Percentiles rank a stretch among this genome's conserved stretches.
Conservation (phyloP, 1,139 yeast species). For the Yamadazyma songkhlaensis region DNA sequence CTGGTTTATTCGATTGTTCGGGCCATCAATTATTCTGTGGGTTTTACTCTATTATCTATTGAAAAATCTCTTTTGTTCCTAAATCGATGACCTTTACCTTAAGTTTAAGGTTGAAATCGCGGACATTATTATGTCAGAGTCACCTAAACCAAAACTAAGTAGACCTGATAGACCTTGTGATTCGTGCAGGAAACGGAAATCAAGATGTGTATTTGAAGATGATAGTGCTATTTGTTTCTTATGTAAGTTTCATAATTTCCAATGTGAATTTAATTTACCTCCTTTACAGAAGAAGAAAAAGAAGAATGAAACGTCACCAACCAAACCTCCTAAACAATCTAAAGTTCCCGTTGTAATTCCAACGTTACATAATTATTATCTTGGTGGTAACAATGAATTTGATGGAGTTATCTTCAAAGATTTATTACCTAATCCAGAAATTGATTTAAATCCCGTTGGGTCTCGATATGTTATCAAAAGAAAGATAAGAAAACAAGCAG, state of each 20-base stretch:
- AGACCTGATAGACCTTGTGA: constrained; percentile 14
- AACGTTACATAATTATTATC: constrained; percentile 2
- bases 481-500: constrained; percentile 5
- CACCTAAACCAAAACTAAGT: constrained; percentile 2
- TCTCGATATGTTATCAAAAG: constrained; percentile 7
- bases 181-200: constrained; percentile 13
- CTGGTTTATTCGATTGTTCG: no score
- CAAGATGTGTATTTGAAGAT: constrained; percentile 13
- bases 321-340: neutral
- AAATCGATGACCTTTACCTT: no score
- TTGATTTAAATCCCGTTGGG: constrained; percentile 8
- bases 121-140: no score
- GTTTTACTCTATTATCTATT: no score
- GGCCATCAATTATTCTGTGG: no score
- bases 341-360: neutral
- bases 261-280: constrained; percentile 13
- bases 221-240: constrained; percentile 11
- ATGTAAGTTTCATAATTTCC: constrained; percentile 11
- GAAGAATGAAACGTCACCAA: constrained; percentile 1
- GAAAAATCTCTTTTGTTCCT: no score
- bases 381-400: constrained; percentile 13
- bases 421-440: neutral
- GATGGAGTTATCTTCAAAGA: constrained; percentile 10
- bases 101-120: neutral
- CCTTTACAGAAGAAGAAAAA: constrained; percentile 13